Evolutionary conservation across 768 basidiomycete species (phyloP), one percentile per base, ranked within the genome.

Genomic region (Phlegmacium glaucopus): DNA sequence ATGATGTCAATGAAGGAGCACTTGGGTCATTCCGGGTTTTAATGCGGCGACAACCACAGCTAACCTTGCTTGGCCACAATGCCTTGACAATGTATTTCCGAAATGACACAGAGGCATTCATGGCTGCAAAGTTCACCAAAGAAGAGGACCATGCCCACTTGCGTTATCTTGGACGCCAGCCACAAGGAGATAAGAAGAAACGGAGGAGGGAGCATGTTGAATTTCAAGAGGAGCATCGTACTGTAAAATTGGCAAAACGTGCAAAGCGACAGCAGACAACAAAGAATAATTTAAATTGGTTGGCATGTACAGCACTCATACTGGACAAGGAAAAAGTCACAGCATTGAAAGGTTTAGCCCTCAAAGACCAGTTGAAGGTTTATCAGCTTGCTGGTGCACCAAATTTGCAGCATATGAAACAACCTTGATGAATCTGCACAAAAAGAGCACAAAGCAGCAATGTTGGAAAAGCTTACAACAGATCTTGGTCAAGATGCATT

Each of bases 1-100:
- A 68, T 42, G 62, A 68, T 47, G 53, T 48, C 1, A 64, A 65
- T 43, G 65, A 69, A 53, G 62, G 66, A 4, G 52, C 54, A 2
- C 53, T 68, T 12, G 62, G 66, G 1, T 15, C 39, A 4, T 58
- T 42, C 32, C 52, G 60, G 17, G 55, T 62, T 27, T 13, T 39
- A 28, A 39, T 32, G 9, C 30, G 30, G 8, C 50, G 6, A 50
- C 58, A 13, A 39, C 44, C n/a, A 48, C 44, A 22, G 34, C 44
- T 0, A 54, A 52, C 7, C n/a, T 44, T 3, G 57, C 61, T 10
- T 65, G 56, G 51, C 42, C 62, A 32, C 42, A 52, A 52, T 52
- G 51, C 51, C 13, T 22, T 48, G 2, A 39, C 47, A 39, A 53
- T 53, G 51, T 53, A 44, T 27, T 53, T 53, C 30, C 39, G 30